Evolutionary conservation across 73 alveolate genomes (phyloP), one percentile per base, ranked within the genome.

Genomic region (Paramecium pentaurelia): DNA sequence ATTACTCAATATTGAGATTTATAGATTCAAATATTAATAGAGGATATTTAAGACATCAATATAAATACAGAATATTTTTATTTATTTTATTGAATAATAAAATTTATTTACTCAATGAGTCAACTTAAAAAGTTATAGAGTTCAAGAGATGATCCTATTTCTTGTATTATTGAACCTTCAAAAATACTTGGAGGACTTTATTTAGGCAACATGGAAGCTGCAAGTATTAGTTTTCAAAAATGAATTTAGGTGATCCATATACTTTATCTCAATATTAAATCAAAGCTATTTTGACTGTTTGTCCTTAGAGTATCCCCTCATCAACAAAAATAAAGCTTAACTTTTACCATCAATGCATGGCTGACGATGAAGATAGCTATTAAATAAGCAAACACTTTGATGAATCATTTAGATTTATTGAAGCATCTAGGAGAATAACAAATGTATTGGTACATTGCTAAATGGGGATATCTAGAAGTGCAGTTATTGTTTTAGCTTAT

Each of bases 381-480:
- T 44, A 88, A 58, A 68, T 88, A 27, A 51, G 77, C 30, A 64
- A 88, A 10, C 54, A 37, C 30, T 88, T 88, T 68, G 94, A 88
- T 7, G 94, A 88, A 22, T 6, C 90, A 6, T 47, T 70, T 70
- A 68, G 36, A 37, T 88, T 88, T 49, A 88, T 88, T 8, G 86
- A 73, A 45, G 36, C 77, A 1, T 58, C 86, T 42, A 44, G 86
- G 6, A 22, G 32, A 77, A 11, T 54, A 1, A 88, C 94, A 2
- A 88, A 30, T 88, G 94, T 88, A 4, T 68, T 64, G 10, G 94
- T 88, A 3, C 94, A 88, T 42, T 88, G 94, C 16, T 37, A 60
- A 54, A 36, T 70, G 89, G 94, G 94, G 2, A 64, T 88, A 0
- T 88, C 94, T 1, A 88, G 94, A 71, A 88, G 94, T 88, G 86